Percentiles rank a stretch among this genome's conserved stretches.
These are phyloP conservation scores for Ogataea salicorniae DNA, from an alignment of 805 yeast species.

Conservation along the genomic window DNA sequence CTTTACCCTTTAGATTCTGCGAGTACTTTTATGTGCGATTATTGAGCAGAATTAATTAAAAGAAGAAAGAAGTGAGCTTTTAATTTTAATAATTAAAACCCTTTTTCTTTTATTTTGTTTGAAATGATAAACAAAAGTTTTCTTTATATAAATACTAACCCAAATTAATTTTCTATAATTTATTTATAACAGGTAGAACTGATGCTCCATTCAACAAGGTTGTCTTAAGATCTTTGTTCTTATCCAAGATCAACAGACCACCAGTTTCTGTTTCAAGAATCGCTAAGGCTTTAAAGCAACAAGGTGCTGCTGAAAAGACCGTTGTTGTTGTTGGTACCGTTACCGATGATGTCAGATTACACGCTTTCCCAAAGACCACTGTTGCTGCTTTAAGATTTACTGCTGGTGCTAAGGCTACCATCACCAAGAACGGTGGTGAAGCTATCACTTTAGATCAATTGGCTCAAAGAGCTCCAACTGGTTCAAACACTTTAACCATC, in stretches of 20 bases:
- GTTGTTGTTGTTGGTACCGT: constrained; percentile 99
- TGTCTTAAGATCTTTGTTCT: constrained; percentile 87
- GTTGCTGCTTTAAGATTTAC: constrained; percentile 99
- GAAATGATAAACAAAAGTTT: constrained; percentile 7
- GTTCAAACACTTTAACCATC: constrained; percentile 95
- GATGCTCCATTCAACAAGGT: constrained; percentile 99
- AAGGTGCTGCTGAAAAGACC: constrained; percentile 84
- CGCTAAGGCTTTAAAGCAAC: constrained; percentile 73
- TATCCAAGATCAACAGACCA: constrained; percentile 99
- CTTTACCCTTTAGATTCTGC: constrained; percentile 22
- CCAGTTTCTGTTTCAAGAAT: constrained; percentile 96
- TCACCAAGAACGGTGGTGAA: constrained; percentile 99
- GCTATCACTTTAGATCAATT: constrained; percentile 98
- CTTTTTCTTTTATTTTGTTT: constrained; percentile 20
- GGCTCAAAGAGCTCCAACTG: constrained; percentile 99
- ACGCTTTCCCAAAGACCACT: constrained; percentile 92
- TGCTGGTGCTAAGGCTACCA: constrained; percentile 97
- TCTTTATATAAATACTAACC: constrained; percentile 25
- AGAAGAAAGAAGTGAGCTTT: constrained; percentile 1
- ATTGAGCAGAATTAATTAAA: constrained; percentile 47
- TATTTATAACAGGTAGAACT: constrained; percentile 72
- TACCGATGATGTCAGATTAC: constrained; percentile 94
- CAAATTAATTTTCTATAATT: constrained; percentile 4
- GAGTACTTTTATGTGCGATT: constrained; percentile 34
- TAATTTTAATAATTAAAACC: background rate